A percentile compares a stretch with the other conserved stretches of the same genome.
Conservation (phyloP, 2,329 filamentous ascomycete genomes). For the Raffaelea arxii region DNA sequence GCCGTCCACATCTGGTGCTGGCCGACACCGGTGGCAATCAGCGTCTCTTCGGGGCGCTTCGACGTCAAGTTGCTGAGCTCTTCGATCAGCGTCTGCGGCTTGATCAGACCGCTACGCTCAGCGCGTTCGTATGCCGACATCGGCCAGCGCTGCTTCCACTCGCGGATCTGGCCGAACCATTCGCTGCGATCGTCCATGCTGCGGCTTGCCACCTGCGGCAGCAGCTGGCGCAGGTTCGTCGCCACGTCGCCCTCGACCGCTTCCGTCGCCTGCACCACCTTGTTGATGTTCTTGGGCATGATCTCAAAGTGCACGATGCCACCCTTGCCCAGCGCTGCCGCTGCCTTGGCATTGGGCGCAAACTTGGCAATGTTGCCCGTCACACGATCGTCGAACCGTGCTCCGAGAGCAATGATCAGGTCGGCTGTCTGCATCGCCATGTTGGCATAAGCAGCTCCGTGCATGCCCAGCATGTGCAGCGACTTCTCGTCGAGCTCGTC, state of each 20-base stretch:
- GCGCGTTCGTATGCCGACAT: constrained; percentile 72
- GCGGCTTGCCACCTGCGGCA: constrained; percentile 60
- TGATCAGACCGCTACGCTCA: constrained; percentile 69
- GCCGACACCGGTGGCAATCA: constrained; percentile 89
- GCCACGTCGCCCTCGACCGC: constrained; percentile 90
- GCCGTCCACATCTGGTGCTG: constrained; percentile 99
- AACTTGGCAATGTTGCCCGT: constrained; percentile 76
- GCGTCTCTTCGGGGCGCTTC: constrained; percentile 69
- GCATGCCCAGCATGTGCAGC: constrained; percentile 98
- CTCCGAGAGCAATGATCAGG: constrained; percentile 88
- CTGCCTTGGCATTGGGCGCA: constrained; percentile 76
- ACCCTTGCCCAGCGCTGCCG: constrained; percentile 74
- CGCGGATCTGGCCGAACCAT: constrained; percentile 84
- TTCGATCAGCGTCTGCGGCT: constrained; percentile 88
- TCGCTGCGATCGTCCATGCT: constrained; percentile 58
- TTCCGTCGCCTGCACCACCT: constrained; percentile 93
- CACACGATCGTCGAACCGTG: constrained; percentile 93
- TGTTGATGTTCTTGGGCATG: constrained; percentile 99
- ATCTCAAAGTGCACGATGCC: constrained; percentile 98
- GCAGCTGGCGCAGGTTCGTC: constrained; percentile 62
- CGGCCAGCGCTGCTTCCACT: constrained; percentile 89
- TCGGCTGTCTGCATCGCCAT: constrained; percentile 97
- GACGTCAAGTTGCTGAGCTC: constrained; percentile 79
- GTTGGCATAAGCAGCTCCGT: constrained; percentile 94
- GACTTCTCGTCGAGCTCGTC: constrained; percentile 92